A percentile compares a stretch with the other conserved stretches of the same genome.
Evolutionary conservation across 1,284 basidiomycete genomes (phyloP).

Genomic region (Heliocybe sulcata): DNA sequence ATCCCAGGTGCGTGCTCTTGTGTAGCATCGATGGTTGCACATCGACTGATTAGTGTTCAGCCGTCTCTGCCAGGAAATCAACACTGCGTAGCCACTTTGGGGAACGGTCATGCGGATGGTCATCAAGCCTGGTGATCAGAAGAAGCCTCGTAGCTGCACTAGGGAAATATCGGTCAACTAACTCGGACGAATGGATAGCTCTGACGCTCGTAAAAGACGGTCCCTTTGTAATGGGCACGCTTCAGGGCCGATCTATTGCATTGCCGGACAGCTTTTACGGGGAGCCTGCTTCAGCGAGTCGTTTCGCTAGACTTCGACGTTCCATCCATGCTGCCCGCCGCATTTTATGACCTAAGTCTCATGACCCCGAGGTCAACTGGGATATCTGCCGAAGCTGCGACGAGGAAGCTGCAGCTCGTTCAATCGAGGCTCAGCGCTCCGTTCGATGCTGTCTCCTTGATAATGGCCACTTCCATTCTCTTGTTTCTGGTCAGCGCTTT

Average conservation of each 20-base stretch:
- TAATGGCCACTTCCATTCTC: neutral
- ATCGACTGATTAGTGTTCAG: neutral
- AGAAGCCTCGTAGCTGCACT: neutral
- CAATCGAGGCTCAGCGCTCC: neutral
- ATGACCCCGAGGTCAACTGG: neutral
- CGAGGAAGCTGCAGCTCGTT: neutral
- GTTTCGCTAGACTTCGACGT: slow-evolving; percentile 8
- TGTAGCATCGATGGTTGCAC: neutral
- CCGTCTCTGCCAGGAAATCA: neutral
- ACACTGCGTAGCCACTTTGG: neutral
- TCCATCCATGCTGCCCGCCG: slow-evolving; percentile 7
- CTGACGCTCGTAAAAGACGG: neutral
- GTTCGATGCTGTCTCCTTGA: neutral
- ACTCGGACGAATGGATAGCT: neutral
- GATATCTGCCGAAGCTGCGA: neutral
- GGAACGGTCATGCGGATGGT: neutral
- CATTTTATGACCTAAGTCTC: slow-evolving; percentile 6
- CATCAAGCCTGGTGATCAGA: neutral
- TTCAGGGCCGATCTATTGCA: neutral
- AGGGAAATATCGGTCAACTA: neutral
- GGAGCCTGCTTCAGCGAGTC: slow-evolving; percentile 7
- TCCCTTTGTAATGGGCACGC: neutral
- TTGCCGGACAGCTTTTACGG: neutral
- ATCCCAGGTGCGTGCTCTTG: neutral
- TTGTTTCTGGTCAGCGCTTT: no score